A percentile compares a stretch with the other conserved stretches of the same genome.
Evolutionary conservation across 2,329 filamentous ascomycete species (phyloP).

Genomic region (Claviceps purpurea): DNA sequence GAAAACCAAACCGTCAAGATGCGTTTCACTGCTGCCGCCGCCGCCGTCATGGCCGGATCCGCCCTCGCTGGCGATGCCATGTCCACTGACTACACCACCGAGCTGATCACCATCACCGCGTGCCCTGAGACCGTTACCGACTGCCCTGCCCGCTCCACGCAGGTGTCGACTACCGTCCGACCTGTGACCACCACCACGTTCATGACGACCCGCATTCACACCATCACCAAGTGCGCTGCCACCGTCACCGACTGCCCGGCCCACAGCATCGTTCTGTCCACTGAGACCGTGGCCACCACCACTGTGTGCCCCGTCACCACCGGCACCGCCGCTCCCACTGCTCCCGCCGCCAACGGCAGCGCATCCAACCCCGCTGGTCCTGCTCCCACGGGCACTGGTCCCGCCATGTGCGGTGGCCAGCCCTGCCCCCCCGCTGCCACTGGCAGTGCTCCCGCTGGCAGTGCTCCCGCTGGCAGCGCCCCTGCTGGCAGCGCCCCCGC

Average conservation of each 20-base stretch:
- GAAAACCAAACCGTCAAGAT: constrained; percentile 37
- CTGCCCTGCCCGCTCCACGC: constrained; percentile 38
- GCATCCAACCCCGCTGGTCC: background rate
- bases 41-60: constrained; percentile 26
- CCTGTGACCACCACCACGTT: constrained; percentile 38
- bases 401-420: no score
- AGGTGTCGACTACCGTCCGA: constrained; percentile 23
- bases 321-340: constrained; percentile 10
- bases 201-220: constrained; percentile 45
- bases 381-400: background rate
- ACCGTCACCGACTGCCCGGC: constrained; percentile 50
- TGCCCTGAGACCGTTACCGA: constrained; percentile 46
- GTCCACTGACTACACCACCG: constrained; percentile 42
- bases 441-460: constrained; percentile 3
- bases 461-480: constrained; percentile 5
- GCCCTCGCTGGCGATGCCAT: constrained; percentile 14
- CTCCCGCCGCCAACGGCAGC: background rate
- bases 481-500: background rate
- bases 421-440: background rate
- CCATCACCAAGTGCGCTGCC: constrained; percentile 47
- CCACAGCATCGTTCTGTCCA: constrained; percentile 22
- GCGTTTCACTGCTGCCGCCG: constrained; percentile 41
- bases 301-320: background rate
- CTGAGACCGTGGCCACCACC: constrained; percentile 21
- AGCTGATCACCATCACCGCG: constrained; percentile 47